phyloP scores from a whole-genome alignment of 768 basidiomycete species.

The Mycena belliarum region DNA sequence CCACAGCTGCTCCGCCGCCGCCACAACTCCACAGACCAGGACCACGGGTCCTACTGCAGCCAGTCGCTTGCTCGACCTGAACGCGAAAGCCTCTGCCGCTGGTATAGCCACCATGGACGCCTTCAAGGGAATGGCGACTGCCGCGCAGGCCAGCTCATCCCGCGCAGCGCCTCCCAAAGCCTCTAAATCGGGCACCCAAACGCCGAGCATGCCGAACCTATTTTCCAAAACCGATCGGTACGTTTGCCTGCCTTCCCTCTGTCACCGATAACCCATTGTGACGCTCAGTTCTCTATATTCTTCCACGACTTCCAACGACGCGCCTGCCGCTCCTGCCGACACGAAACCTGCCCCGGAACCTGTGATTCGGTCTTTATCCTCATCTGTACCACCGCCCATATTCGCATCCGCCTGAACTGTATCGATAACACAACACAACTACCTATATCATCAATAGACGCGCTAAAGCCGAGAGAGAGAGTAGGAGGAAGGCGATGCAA shows the following conservation, averaged over 20 bases:
- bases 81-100: constrained; percentile 39
- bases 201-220: constrained; percentile 20
- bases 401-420: constrained; percentile 65
- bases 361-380: constrained; percentile 39
- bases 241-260: constrained; percentile 34
- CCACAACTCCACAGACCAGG: constrained; percentile 20
- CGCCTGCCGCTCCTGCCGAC: constrained; percentile 27
- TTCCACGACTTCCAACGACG: constrained; percentile 13
- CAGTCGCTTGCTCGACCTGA: constrained; percentile 39
- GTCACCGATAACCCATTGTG: constrained; percentile 59
- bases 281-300: constrained; percentile 52
- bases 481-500: constrained; percentile 67
- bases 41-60: constrained; percentile 38
- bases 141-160: constrained; percentile 25
- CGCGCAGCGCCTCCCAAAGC: constrained; percentile 21
- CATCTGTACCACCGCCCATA: constrained; percentile 64
- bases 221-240: constrained; percentile 68
- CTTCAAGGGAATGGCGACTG: constrained; percentile 38
- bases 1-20: constrained; percentile 52
- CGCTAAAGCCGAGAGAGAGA: constrained; percentile 73
- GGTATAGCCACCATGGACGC: constrained; percentile 29
- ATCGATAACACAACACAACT: constrained; percentile 27
- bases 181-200: constrained; percentile 21
- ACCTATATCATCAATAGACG: constrained; percentile 47
- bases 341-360: constrained; percentile 37